A percentile compares a stretch with the other conserved stretches of the same genome.
Conservation (phyloP, 148 eudicot species). For the Fagopyrum tataricum region DNA sequence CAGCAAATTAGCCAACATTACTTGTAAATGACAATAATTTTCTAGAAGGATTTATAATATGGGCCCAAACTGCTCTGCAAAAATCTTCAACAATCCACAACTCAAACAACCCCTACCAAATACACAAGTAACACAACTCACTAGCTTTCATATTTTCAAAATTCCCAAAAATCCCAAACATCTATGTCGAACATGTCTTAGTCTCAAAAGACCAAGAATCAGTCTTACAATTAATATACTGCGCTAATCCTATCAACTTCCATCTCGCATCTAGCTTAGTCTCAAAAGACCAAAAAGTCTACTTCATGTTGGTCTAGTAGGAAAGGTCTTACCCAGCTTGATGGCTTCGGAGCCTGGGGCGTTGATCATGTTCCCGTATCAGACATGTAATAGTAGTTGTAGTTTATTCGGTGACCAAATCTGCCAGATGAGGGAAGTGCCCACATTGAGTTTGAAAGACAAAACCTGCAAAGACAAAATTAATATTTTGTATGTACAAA, state of each 20-base stretch:
- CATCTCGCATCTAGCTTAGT: too few species aligned
- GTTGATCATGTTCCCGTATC: constrained; percentile 58
- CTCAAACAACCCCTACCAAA: too few species aligned
- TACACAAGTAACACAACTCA: too few species aligned
- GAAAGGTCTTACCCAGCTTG: constrained; percentile 41
- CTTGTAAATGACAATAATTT: too few species aligned
- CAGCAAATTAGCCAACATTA: too few species aligned
- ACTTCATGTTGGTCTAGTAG: constrained; percentile 28
- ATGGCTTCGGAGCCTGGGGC: constrained; percentile 52
- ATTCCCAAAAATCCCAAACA: too few species aligned
- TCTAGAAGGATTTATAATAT: too few species aligned
- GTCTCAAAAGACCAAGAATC: too few species aligned
- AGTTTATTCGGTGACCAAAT: constrained; percentile 86
- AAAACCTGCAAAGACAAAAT: constrained; percentile 51
- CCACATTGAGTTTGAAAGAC: constrained; percentile 89
- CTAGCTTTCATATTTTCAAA: too few species aligned
- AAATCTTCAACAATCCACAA: too few species aligned
- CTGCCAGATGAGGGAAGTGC: constrained; percentile 92
- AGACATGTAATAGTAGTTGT: constrained; percentile 86
- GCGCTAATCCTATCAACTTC: neutral
- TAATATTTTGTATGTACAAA: neutral
- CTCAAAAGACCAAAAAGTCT: neutral
- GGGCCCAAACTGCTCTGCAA: too few species aligned
- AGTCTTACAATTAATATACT: neutral
- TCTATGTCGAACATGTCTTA: too few species aligned